phyloP scores from a whole-genome alignment of 2,329 filamentous ascomycete genomes.

The Phoma sp. region DNA sequence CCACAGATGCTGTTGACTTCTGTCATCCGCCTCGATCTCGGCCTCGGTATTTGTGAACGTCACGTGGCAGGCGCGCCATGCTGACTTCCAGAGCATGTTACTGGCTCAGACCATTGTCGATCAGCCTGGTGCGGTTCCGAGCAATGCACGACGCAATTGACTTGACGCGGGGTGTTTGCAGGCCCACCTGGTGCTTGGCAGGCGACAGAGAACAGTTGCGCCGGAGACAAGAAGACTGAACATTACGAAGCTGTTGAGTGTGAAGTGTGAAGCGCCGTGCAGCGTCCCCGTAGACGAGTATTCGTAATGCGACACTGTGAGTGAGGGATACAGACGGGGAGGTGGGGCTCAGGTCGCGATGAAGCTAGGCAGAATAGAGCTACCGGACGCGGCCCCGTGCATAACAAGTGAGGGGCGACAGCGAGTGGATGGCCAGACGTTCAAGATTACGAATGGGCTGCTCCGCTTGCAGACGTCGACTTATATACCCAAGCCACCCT shows the following conservation, averaged over 20 bases:
- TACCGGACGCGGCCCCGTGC: constrained; percentile 30
- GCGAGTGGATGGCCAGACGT: constrained; percentile 33
- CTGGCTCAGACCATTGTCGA: constrained; percentile 7
- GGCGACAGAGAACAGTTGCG: neutral
- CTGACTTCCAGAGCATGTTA: neutral
- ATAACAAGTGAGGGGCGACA: constrained; percentile 31
- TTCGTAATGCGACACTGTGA: constrained; percentile 4
- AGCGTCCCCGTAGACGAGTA: neutral
- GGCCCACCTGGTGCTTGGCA: neutral
- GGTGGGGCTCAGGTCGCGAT: constrained; percentile 12
- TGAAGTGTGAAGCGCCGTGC: too few relatives aligned
- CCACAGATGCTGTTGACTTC: constrained; percentile 1
- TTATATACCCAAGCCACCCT: constrained; percentile 26
- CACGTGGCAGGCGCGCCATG: constrained; percentile 11
- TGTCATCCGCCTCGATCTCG: constrained; percentile 17
- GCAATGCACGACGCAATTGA: constrained; percentile 17
- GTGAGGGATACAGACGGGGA: neutral
- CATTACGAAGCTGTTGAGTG: neutral
- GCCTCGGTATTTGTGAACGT: constrained; percentile 10
- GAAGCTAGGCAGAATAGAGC: constrained; percentile 24
- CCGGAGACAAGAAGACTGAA: neutral
- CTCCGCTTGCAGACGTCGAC: constrained; percentile 25
- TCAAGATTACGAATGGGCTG: constrained; percentile 35
- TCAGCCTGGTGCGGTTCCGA: constrained; percentile 16
- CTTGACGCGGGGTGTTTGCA: constrained; percentile 5